A percentile compares a stretch with the other conserved stretches of the same genome.
Conservation (phyloP, 2,329 filamentous ascomycete species). For the Colletotrichum spinosum region DNA sequence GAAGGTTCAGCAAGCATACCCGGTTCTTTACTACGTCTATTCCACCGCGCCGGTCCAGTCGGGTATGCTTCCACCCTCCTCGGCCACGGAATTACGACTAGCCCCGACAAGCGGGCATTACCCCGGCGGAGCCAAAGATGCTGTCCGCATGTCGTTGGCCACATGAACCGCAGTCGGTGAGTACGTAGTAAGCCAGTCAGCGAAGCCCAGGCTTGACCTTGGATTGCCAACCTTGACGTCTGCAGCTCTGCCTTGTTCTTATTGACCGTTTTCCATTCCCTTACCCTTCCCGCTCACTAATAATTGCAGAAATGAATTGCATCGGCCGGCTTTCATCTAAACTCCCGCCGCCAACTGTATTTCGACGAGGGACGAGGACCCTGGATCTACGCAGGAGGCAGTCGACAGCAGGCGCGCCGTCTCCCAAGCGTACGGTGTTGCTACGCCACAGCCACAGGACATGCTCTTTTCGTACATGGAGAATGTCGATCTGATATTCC, state of each 20-base stretch:
- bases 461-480: no score
- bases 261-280: constrained; percentile 14
- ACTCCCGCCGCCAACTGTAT: constrained; percentile 19
- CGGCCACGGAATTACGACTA: constrained; percentile 28
- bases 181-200: not conserved
- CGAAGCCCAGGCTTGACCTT: constrained; percentile 12
- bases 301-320: constrained; percentile 21
- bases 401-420: not conserved
- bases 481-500: no score
- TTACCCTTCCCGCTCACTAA: constrained; percentile 12
- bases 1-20: constrained; percentile 13
- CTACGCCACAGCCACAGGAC: not conserved
- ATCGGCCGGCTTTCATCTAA: constrained; percentile 9
- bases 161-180: not conserved
- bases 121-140: constrained; percentile 11
- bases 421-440: not conserved
- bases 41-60: constrained; percentile 15
- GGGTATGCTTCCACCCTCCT: constrained; percentile 21
- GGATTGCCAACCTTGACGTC: not conserved
- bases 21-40: constrained; percentile 5
- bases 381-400: no score
- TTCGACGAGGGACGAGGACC: not conserved
- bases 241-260: constrained; percentile 27
- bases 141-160: not conserved
- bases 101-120: constrained; percentile 30